These are phyloP conservation scores for Lippia alba DNA, from an alignment of 305 asterid genomes.

Conservation along the genomic window DNA sequence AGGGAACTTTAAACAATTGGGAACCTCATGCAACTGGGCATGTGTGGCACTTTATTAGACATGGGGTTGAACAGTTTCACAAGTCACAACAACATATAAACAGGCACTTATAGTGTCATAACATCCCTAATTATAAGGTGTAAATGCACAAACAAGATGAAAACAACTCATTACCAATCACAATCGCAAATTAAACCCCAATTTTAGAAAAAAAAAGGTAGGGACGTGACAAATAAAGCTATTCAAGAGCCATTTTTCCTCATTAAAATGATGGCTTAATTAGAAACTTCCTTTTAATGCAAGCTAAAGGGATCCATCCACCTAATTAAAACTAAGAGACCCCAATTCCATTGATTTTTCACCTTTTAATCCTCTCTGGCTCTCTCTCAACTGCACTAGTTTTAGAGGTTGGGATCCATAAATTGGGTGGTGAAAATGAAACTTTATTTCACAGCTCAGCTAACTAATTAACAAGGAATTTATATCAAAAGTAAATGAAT, in stretches of 20 bases:
- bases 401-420: conserved; percentile 31
- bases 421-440: conserved; percentile 37
- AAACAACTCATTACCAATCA: conserved; percentile 18
- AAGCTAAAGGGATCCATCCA: conserved; percentile 43
- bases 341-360: conserved; percentile 34
- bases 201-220: neutral
- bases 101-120: no score
- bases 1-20: no score
- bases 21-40: no score
- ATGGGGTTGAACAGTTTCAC: no score
- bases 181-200: neutral
- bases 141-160: conserved; percentile 10
- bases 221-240: neutral
- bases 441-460: conserved; percentile 54
- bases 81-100: no score
- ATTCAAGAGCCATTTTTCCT: neutral
- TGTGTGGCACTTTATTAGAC: no score
- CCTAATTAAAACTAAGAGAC: conserved; percentile 28
- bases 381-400: conserved; percentile 29
- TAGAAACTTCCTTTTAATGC: conserved; percentile 45
- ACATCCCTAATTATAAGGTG: neutral
- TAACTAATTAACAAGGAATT: conserved; percentile 36
- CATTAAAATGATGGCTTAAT: conserved; percentile 13
- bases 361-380: conserved; percentile 35
- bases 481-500: conserved; percentile 14